Evolutionary conservation across 768 basidiomycete genomes (phyloP), one percentile per base, ranked within the genome.

Genomic region (Amanita subjunquillea): DNA sequence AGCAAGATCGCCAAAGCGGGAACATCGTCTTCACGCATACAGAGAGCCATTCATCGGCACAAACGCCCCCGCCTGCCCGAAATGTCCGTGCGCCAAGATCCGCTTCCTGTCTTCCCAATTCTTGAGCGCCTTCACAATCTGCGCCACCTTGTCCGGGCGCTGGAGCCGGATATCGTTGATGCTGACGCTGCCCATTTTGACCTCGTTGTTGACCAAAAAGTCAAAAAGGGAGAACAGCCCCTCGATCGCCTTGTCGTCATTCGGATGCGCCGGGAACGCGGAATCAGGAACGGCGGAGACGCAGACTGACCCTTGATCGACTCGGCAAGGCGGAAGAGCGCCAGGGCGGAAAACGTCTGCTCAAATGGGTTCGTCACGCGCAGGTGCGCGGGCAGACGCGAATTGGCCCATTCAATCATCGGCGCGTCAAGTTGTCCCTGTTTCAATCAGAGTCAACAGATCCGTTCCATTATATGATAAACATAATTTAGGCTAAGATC

Each of bases 151-250:
- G 42, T 87, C 84, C 45, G 81, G 73, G 63, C 86, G 89, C 29
- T 88, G 90, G 55, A 81, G 79, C 48, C 90, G 75, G 32, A 98
- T 76, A 67, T 98, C 95, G 63, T 95, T 95, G 68, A 96, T 94
- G 59, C 88, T 92, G 30, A 97, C 85, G 55, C 83, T 80, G 7
- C 88, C 93, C 74, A 95, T 89, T 69, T 87, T 86, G 53, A 94
- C 83, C 46, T 92, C 92, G 55, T 91, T 90, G 60, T 94, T 91
- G 44, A 97, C 76, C 51, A 96, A 68, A 67, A 91, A 93, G 67
- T 97, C 94, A 68, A 96, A 95, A 51, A 95, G 70, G 53, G 79
- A 75, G 72, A 95, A 93, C 27, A 95, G 71, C 13, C 92, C 91
- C 25, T 91, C 89, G 12, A 95, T 71, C 43, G 51, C n/a, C 58